These are phyloP conservation scores for Trichophyton benhamiae DNA, from an alignment of 2,329 filamentous ascomycete species.

Conservation along the genomic window DNA sequence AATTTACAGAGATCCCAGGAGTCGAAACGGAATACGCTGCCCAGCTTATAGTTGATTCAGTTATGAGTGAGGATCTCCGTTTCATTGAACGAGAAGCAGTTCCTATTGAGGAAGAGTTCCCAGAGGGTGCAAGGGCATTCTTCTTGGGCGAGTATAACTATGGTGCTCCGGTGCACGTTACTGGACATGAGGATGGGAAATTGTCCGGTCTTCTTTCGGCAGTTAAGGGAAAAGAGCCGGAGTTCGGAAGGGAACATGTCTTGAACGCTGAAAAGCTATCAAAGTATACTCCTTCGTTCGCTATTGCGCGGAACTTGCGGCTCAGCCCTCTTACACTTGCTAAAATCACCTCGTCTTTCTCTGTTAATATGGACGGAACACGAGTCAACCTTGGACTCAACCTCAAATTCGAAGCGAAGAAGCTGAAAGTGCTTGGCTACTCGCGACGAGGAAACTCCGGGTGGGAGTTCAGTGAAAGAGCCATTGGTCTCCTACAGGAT, in stretches of 20 bases:
- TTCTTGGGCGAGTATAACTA: constrained; percentile 91
- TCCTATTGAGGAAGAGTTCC: constrained; percentile 85
- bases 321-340: constrained; percentile 80
- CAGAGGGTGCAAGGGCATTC: constrained; percentile 68
- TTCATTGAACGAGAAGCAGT: constrained; percentile 85
- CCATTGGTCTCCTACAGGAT: constrained; percentile 64
- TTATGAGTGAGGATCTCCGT: constrained; percentile 79
- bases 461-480: constrained; percentile 89
- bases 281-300: constrained; percentile 73
- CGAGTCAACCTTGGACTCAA: constrained; percentile 88
- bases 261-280: constrained; percentile 54
- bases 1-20: constrained; percentile 76
- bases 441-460: constrained; percentile 74
- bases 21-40: constrained; percentile 83
- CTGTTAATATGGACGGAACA: constrained; percentile 66
- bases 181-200: constrained; percentile 60
- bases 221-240: constrained; percentile 58
- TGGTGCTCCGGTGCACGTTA: constrained; percentile 75
- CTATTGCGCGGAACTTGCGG: constrained; percentile 69
- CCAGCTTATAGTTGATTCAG: constrained; percentile 79
- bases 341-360: constrained; percentile 92
- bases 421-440: constrained; percentile 90
- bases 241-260: constrained; percentile 70
- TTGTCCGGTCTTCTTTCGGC: constrained; percentile 67
- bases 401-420: constrained; percentile 90